phyloP scores from a whole-genome alignment of 192 early-diverging fungal species.

The Helicostylum pulchrum region DNA sequence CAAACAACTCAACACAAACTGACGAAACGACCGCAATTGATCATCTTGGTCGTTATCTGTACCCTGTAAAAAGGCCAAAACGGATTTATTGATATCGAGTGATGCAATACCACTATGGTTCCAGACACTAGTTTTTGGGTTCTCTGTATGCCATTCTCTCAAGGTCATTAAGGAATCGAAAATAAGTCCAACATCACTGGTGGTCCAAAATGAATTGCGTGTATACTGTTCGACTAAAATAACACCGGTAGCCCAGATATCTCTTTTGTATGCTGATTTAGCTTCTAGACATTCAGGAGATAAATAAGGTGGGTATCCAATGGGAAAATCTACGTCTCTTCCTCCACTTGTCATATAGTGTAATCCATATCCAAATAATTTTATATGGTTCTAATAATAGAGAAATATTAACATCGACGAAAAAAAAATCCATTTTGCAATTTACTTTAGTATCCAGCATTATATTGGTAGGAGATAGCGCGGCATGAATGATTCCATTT shows the following conservation, averaged over 20 bases:
- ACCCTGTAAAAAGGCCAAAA: conserved; percentile 42
- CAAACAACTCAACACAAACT: conserved; percentile 28
- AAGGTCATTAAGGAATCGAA: conserved; percentile 44
- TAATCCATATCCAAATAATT: conserved; percentile 56
- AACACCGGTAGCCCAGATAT: conserved; percentile 57
- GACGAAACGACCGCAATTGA: conserved; percentile 18
- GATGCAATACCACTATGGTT: conserved; percentile 25
- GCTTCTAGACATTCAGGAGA: conserved; percentile 31
- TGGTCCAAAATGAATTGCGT: conserved; percentile 52
- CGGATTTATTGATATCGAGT: conserved; percentile 42
- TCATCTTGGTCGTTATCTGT: conserved; percentile 6
- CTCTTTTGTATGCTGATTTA: conserved; percentile 28
- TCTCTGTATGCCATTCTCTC: conserved; percentile 25
- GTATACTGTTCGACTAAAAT: conserved; percentile 50
- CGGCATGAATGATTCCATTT: conserved; percentile 45
- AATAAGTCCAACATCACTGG: conserved; percentile 46
- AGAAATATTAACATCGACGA: not conserved
- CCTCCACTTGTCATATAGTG: conserved; percentile 57
- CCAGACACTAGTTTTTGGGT: conserved; percentile 34
- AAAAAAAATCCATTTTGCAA: not conserved
- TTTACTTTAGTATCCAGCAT: conserved; percentile 49
- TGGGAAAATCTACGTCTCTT: conserved; percentile 55
- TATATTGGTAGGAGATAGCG: conserved; percentile 45
- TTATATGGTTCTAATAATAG: conserved; percentile 35
- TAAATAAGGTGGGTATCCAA: conserved; percentile 50